Conservation (phyloP, 2,329 filamentous ascomycete species). For the Aureobasidium subglaciale region DNA sequence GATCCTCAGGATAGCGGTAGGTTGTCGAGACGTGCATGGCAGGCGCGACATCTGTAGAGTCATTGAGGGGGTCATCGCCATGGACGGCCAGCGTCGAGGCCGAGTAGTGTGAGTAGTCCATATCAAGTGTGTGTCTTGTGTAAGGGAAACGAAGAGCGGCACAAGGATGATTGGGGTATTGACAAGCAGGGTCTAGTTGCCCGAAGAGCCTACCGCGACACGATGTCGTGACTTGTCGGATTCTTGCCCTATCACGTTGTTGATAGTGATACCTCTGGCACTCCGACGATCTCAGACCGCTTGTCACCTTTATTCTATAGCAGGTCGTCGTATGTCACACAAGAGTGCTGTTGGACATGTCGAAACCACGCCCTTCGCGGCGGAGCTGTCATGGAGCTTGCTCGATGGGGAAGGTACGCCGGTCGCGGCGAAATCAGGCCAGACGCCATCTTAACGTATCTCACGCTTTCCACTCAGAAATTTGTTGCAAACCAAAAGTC, state of each 20-base stretch:
- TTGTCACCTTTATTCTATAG: no score
- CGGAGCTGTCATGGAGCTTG: background rate
- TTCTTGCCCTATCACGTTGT: background rate
- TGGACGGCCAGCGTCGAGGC: constrained; percentile 29
- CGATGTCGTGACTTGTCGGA: background rate
- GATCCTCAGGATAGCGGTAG: constrained; percentile 71
- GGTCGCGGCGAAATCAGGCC: background rate
- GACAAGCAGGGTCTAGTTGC: background rate
- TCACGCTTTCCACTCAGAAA: background rate
- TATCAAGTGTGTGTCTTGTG: background rate
- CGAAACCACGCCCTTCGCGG: background rate
- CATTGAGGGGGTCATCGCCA: constrained; percentile 30
- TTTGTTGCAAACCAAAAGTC: background rate
- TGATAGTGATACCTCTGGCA: no score
- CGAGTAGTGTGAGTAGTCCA: constrained; percentile 19
- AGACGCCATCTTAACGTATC: constrained; percentile 1
- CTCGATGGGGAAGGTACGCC: background rate
- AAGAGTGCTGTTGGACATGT: background rate
- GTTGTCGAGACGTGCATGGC: constrained; percentile 88
- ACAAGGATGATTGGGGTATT: background rate
- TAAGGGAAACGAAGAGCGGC: background rate
- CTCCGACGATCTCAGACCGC: no score
- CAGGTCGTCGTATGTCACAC: no score
- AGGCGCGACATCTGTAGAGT: constrained; percentile 66
- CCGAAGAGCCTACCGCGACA: background rate